Conservation (phyloP, 2,329 filamentous ascomycete genomes). For the Escovopsis sp. region DNA sequence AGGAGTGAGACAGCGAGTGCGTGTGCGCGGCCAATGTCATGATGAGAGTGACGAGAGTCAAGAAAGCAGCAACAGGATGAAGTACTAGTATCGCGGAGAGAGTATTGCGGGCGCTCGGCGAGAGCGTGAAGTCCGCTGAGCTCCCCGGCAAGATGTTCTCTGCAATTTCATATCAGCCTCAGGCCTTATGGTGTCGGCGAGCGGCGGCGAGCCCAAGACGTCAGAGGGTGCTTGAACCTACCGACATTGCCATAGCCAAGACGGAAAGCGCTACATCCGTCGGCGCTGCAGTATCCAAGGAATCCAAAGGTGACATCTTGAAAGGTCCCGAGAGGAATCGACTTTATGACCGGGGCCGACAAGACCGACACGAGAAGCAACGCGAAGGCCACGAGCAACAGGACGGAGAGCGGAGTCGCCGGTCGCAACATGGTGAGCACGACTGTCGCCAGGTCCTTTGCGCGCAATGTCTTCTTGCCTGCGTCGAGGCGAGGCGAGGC, state of each 20-base stretch:
- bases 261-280: constrained; percentile 54
- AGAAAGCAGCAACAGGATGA: constrained; percentile 76
- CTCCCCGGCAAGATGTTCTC: constrained; percentile 15
- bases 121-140: constrained; percentile 39
- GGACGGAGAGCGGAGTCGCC: constrained; percentile 75
- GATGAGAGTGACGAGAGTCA: constrained; percentile 72
- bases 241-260: constrained; percentile 70
- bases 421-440: constrained; percentile 63
- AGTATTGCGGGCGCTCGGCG: constrained; percentile 36
- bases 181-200: background rate
- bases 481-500: too few relatives aligned
- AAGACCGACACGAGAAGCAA: constrained; percentile 74
- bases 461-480: too few relatives aligned
- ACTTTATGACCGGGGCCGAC: constrained; percentile 79
- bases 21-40: constrained; percentile 73
- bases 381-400: constrained; percentile 74
- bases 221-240: constrained; percentile 20
- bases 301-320: constrained; percentile 74
- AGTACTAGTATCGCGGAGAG: constrained; percentile 86
- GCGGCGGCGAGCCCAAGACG: background rate
- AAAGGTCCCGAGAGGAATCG: constrained; percentile 69
- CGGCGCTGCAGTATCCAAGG: constrained; percentile 67
- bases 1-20: constrained; percentile 76
- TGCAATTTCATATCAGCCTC: constrained; percentile 4
- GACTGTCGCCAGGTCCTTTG: background rate